Percentiles rank a stretch among this genome's conserved stretches.
phyloP scores from a whole-genome alignment of 208 protist genomes.

The Trypanosomatidae sp. region DNA sequence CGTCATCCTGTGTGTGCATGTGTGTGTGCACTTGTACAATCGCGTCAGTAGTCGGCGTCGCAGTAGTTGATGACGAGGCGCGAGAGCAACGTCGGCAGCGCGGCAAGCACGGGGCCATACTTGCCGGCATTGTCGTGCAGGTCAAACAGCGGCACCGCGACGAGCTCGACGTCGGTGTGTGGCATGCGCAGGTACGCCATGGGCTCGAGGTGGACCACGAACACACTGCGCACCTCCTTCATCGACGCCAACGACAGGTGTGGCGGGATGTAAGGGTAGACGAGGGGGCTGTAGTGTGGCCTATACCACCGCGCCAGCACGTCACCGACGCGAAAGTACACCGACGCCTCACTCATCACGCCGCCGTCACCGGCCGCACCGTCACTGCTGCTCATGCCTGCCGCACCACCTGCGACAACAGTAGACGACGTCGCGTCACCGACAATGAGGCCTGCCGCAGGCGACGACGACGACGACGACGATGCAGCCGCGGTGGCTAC shows the following conservation, averaged over 20 bases:
- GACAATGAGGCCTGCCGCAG: no score
- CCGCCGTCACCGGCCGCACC: constrained; percentile 24
- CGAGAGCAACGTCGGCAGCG: constrained; percentile 60
- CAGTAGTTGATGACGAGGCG: constrained; percentile 81
- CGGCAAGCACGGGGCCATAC: constrained; percentile 73
- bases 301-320: constrained; percentile 66
- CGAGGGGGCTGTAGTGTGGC: constrained; percentile 71
- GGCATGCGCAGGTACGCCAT: constrained; percentile 54
- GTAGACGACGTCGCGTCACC: no score
- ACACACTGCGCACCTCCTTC: constrained; percentile 78
- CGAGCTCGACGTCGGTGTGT: constrained; percentile 54
- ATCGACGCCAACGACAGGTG: constrained; percentile 66
- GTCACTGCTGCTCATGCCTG: constrained; percentile 2
- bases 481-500: constrained; percentile 2
- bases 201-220: constrained; percentile 66
- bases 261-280: constrained; percentile 89
- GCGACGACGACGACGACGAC: constrained; percentile 37
- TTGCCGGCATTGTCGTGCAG: constrained; percentile 83
- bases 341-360: constrained; percentile 17
- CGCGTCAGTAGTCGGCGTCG: constrained; percentile 26
- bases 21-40: not conserved
- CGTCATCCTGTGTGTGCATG: not conserved
- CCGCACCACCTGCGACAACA: not conserved
- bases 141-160: constrained; percentile 85
- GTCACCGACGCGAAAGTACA: constrained; percentile 63